Evolutionary conservation across 306 rosid species (phyloP).

Genomic region (Vigna hirtella): DNA sequence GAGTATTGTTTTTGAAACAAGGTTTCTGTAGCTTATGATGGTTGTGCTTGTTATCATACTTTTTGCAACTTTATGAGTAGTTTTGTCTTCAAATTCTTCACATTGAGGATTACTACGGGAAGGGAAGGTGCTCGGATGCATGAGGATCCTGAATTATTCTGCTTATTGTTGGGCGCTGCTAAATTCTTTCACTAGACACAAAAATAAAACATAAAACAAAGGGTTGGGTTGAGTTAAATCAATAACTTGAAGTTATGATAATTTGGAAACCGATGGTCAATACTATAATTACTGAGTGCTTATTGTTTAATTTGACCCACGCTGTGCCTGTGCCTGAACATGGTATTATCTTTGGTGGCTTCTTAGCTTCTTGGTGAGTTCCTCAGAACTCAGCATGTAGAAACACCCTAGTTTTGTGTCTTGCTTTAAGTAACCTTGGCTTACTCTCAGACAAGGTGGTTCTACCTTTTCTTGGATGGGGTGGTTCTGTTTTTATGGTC

Average conservation of each 20-base stretch:
- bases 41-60: neutral
- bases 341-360: constrained; percentile 10
- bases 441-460: neutral
- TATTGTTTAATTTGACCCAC: too few species aligned
- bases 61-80: constrained; percentile 10
- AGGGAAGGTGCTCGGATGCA: neutral
- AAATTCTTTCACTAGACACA: too few species aligned
- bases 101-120: constrained; percentile 5
- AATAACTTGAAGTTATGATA: too few species aligned
- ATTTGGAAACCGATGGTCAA: too few species aligned
- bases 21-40: neutral
- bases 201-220: too few species aligned
- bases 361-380: neutral
- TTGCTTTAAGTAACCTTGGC: neutral
- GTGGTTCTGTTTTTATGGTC: too few species aligned
- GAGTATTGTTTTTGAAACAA: neutral
- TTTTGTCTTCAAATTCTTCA: constrained; percentile 2
- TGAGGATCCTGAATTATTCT: too few species aligned
- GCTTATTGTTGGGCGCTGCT: too few species aligned
- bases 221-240: too few species aligned
- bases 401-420: neutral
- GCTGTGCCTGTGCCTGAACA: neutral
- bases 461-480: neutral
- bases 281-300: too few species aligned
- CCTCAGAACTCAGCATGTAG: too few species aligned